Conservation (phyloP, 2,329 filamentous ascomycete genomes). For the Aotearoamyces nothofagi region DNA sequence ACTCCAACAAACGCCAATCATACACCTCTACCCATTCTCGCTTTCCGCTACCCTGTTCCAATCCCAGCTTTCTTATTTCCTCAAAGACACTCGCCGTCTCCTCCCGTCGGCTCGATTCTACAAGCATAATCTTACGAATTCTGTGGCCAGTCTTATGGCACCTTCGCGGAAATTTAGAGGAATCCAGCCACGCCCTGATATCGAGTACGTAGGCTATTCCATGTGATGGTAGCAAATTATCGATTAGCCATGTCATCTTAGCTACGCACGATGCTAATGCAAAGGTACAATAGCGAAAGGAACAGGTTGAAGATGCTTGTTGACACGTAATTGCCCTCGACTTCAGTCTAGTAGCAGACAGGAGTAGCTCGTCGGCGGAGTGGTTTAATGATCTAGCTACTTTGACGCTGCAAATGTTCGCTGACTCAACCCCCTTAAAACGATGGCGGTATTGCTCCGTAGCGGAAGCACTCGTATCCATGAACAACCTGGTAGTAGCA, state of each 20-base stretch:
- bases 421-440: too few relatives aligned
- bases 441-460: too few relatives aligned
- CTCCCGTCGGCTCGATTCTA: slow-evolving; percentile 18
- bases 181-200: neutral
- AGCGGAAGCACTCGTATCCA: too few relatives aligned
- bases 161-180: slow-evolving; percentile 7
- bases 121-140: slow-evolving; percentile 18
- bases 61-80: slow-evolving; percentile 10
- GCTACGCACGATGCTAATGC: slow-evolving; percentile 14
- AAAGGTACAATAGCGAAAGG: slow-evolving; percentile 10
- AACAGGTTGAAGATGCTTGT: too few relatives aligned
- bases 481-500: too few relatives aligned
- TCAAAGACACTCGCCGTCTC: slow-evolving; percentile 18
- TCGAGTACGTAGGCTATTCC: slow-evolving; percentile 8
- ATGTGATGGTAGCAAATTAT: slow-evolving; percentile 11
- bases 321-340: too few relatives aligned
- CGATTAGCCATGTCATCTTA: slow-evolving; percentile 6
- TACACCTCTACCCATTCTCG: slow-evolving; percentile 19
- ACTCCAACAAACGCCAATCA: slow-evolving; percentile 25
- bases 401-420: too few relatives aligned
- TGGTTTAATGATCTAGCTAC: too few relatives aligned
- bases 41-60: slow-evolving; percentile 12
- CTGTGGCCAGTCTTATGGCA: slow-evolving; percentile 8
- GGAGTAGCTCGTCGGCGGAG: too few relatives aligned
- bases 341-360: too few relatives aligned